Evolutionary conservation across 2,329 filamentous ascomycete genomes (phyloP).

Genomic region (Alternaria hordeiaustralica): DNA sequence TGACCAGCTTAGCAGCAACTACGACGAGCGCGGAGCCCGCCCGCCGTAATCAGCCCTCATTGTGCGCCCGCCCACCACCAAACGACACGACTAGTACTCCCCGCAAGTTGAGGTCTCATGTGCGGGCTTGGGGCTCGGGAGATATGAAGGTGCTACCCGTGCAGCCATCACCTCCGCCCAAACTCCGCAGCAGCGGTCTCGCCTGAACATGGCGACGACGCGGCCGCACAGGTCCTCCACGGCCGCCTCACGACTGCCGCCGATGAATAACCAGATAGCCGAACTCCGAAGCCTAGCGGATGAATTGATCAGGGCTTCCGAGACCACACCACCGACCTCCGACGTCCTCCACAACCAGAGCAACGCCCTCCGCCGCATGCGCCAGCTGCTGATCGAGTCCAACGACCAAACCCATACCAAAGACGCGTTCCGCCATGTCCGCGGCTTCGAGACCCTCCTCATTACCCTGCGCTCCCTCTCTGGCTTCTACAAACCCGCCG

Average conservation of each 20-base stretch:
- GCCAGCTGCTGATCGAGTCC: slow-evolving; percentile 67
- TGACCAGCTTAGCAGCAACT: slow-evolving; percentile 18
- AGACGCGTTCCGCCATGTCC: slow-evolving; percentile 82
- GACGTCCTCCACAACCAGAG: slow-evolving; percentile 47
- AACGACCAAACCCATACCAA: slow-evolving; percentile 62
- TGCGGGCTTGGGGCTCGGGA: slow-evolving; percentile 18
- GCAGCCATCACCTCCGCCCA: slow-evolving; percentile 28
- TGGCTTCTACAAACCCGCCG: slow-evolving; percentile 75
- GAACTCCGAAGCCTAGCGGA: slow-evolving; percentile 49
- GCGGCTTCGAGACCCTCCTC: slow-evolving; percentile 78
- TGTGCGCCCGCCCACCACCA: slow-evolving; percentile 1
- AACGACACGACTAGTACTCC: neutral
- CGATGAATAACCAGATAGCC: slow-evolving; percentile 61
- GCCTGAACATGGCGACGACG: slow-evolving; percentile 43
- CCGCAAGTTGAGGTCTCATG: slow-evolving; percentile 9
- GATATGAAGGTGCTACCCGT: slow-evolving; percentile 37
- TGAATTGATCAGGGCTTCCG: slow-evolving; percentile 42
- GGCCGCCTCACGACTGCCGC: slow-evolving; percentile 51
- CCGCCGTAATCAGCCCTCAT: slow-evolving; percentile 1
- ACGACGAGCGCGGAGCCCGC: slow-evolving; percentile 5
- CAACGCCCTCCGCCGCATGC: slow-evolving; percentile 68
- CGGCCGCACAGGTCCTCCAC: slow-evolving; percentile 49
- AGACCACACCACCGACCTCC: slow-evolving; percentile 35
- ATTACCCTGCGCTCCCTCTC: slow-evolving; percentile 73
- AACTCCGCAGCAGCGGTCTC: slow-evolving; percentile 34